Evolutionary conservation across 306 rosid species (phyloP).

Genomic region (Pyrus bretschneideri): DNA sequence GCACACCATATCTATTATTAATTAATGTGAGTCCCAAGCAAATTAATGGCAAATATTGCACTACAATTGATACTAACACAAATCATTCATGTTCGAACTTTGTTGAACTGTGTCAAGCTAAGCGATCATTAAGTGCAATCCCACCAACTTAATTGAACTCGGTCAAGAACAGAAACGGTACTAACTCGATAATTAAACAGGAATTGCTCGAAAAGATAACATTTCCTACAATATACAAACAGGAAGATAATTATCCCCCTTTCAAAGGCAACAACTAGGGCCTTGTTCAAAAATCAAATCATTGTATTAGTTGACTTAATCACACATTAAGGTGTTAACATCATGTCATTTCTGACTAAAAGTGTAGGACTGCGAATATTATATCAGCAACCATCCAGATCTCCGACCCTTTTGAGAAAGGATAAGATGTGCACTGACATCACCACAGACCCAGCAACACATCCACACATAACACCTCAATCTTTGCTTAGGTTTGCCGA

Average conservation of each 20-base stretch:
- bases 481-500: slow-evolving; percentile 25
- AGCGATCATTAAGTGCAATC: slow-evolving; percentile 24
- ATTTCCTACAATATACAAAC: not conserved
- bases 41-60: too few species aligned
- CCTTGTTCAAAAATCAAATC: slow-evolving; percentile 18
- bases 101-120: slow-evolving; percentile 22
- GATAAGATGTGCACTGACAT: slow-evolving; percentile 36
- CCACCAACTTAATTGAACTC: slow-evolving; percentile 30
- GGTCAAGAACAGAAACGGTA: slow-evolving; percentile 6
- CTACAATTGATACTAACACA: not conserved
- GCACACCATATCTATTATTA: too few species aligned
- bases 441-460: slow-evolving; percentile 13
- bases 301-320: slow-evolving; percentile 40
- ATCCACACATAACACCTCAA: slow-evolving; percentile 20
- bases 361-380: not conserved
- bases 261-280: slow-evolving; percentile 2
- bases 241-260: not conserved
- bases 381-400: slow-evolving; percentile 29
- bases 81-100: slow-evolving; percentile 5
- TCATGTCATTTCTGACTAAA: slow-evolving; percentile 32
- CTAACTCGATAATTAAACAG: slow-evolving; percentile 1
- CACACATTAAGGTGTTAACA: slow-evolving; percentile 20
- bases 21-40: too few species aligned
- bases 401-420: slow-evolving; percentile 32
- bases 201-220: not conserved